A percentile compares a stretch with the other conserved stretches of the same genome.
phyloP scores from a whole-genome alignment of 2,329 filamentous ascomycete species.

The Aquanectria penicillioides region DNA sequence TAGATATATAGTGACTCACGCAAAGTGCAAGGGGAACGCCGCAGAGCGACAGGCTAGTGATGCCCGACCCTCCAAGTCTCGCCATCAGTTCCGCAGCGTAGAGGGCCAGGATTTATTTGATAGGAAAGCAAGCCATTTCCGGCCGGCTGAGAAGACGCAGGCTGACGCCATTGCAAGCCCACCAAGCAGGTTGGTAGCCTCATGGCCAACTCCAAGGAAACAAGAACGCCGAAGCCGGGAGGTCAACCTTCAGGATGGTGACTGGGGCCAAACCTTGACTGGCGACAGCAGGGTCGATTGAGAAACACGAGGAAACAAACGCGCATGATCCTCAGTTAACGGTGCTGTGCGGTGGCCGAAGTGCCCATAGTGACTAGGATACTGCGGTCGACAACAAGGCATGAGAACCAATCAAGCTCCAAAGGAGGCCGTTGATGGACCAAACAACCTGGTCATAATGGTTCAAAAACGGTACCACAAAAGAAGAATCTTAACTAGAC shows the following conservation, averaged over 20 bases:
- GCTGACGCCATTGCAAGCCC: slow-evolving; percentile 41
- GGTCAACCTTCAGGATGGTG: slow-evolving; percentile 11
- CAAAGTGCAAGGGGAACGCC: slow-evolving; percentile 41
- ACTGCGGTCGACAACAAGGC: slow-evolving; percentile 10
- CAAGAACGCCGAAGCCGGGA: background rate
- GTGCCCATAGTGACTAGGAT: slow-evolving; percentile 19
- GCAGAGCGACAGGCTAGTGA: slow-evolving; percentile 36
- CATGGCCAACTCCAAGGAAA: slow-evolving; percentile 5
- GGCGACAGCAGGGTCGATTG: slow-evolving; percentile 29
- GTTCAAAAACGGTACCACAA: slow-evolving; percentile 11
- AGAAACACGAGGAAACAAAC: slow-evolving; percentile 24
- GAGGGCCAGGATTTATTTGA: slow-evolving; percentile 35
- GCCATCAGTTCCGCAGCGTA: slow-evolving; percentile 27
- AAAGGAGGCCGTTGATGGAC: slow-evolving; percentile 19
- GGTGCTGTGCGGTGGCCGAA: slow-evolving; percentile 28
- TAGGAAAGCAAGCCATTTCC: slow-evolving; percentile 33
- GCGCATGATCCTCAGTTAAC: slow-evolving; percentile 32
- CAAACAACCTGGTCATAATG: slow-evolving; percentile 19
- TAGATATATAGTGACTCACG: slow-evolving; percentile 41
- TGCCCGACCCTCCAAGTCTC: slow-evolving; percentile 40
- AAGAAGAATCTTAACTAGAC: slow-evolving; percentile 26
- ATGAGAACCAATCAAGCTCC: slow-evolving; percentile 34
- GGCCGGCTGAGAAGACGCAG: slow-evolving; percentile 13
- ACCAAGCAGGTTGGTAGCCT: slow-evolving; percentile 16
- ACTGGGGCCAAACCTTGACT: slow-evolving; percentile 20